Evolutionary conservation across 371 early-diverging fungal species (phyloP), one percentile per base, ranked within the genome.

Genomic region (Syncephalastrum sp.): DNA sequence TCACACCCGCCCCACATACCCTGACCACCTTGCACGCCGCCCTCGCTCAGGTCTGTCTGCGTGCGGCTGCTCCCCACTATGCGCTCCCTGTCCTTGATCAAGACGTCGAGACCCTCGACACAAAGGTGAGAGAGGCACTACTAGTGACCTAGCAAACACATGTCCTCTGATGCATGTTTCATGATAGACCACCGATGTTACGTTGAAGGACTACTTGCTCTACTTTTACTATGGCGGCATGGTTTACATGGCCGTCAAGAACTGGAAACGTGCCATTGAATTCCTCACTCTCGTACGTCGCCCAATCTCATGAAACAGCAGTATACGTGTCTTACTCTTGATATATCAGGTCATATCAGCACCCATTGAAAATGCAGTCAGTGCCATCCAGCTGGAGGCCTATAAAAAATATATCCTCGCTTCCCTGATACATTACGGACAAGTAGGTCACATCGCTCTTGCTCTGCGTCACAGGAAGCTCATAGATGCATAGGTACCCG

Each of bases 221-320:
- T 91, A 91, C 70, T 81, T 87, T 54, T 93, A 92, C 68, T 91
- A 92, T 60, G 91, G 90, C 42, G 87, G 85, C 19, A 84, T 91
- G 75, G 60, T 90, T 17, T 86, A 83, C 56, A 81, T 86, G 27
- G 86, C 82, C 24, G 77, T 86, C 56, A 87, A 90, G 58, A 59
- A 79, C 12, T 88, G 73, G 72, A 82, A 76, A 8, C 68, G 82
- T 7, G 91, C 94, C 1, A 58, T 86, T 15, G 82, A 87, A 14
- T 82, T 87, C 50, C 77, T 90, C 47, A 64, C 67, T 15, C 50
- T 87, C 72, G 84, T 80, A 73, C 6, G 44, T 27, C 4, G 0
- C 27, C 7, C 5, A 3, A 27, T 7, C 4, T 27, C 5, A 27
- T 27, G 27, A 7, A 7, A 27, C 7, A 27, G 4, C 27, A 27